Conservation (phyloP, 192 early-diverging fungal genomes). For the Neocallimastix lanati region DNA sequence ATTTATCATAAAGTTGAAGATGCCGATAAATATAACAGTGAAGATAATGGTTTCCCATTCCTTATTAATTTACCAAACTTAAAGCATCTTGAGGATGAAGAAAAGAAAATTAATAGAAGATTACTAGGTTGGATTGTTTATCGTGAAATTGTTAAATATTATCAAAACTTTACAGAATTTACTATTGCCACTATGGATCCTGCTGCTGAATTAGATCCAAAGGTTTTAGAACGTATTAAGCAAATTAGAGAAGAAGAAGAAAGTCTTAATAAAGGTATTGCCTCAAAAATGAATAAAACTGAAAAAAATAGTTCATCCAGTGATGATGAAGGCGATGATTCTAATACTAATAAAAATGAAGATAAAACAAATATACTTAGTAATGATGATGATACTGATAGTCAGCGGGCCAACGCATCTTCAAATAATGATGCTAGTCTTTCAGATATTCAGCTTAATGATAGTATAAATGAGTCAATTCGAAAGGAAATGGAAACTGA, state of each 20-base stretch:
- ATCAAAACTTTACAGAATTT: neutral
- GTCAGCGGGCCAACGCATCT: neutral
- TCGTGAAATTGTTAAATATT: neutral
- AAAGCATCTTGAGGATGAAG: neutral
- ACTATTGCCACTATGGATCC: neutral
- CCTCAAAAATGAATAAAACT: too few species aligned
- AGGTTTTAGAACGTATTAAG: neutral
- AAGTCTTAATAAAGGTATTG: neutral
- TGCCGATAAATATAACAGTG: neutral
- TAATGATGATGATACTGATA: neutral
- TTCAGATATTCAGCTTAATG: neutral
- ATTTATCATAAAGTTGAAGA: neutral
- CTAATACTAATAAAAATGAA: too few species aligned
- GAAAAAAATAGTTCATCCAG: neutral
- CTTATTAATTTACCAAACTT: neutral
- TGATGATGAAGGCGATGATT: neutral
- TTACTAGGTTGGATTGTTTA: neutral
- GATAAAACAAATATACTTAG: too few species aligned
- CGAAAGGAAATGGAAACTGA: neutral
- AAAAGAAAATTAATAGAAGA: neutral
- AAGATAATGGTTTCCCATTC: neutral
- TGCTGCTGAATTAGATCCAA: neutral
- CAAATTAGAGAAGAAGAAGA: neutral
- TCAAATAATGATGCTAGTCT: neutral
- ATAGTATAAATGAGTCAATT: neutral